Conservation (phyloP, 2,329 filamentous ascomycete species). For the Trichophyton equinum region DNA sequence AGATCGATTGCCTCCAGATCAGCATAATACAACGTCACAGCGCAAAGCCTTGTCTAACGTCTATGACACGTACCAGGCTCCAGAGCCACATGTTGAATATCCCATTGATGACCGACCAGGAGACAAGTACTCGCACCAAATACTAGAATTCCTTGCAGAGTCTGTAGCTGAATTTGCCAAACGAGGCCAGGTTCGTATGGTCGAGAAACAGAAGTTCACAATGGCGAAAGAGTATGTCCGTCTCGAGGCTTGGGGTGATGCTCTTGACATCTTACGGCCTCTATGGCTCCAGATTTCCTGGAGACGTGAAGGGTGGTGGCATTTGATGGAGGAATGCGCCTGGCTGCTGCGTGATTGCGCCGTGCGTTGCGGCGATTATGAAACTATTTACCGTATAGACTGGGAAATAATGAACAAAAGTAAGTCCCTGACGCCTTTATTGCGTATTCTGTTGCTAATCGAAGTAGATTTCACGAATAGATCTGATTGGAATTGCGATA, state of each 20-base stretch:
- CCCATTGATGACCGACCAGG: conserved; percentile 33
- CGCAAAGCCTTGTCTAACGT: conserved; percentile 40
- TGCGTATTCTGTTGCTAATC: conserved; percentile 3
- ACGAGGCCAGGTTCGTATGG: conserved; percentile 41
- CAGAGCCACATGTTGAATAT: conserved; percentile 45
- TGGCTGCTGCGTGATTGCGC: conserved; percentile 45
- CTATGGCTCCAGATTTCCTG: conserved; percentile 47
- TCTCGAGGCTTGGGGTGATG: conserved; percentile 39
- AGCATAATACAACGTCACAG: conserved; percentile 39
- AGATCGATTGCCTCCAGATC: conserved; percentile 43
- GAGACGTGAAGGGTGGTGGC: conserved; percentile 49
- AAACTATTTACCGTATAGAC: conserved; percentile 40
- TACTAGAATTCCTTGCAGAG: conserved; percentile 37
- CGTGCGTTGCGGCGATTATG: conserved; percentile 31
- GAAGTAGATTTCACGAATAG: conserved; percentile 26
- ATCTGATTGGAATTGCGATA: conserved; percentile 31
- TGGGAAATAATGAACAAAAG: conserved; percentile 42
- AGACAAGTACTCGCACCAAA: conserved; percentile 41
- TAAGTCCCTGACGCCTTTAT: conserved; percentile 14
- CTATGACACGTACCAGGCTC: conserved; percentile 51
- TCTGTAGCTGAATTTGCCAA: conserved; percentile 41
- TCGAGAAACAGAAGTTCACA: conserved; percentile 43
- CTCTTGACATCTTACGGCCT: conserved; percentile 38
- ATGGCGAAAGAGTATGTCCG: conserved; percentile 43
- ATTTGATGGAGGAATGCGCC: conserved; percentile 41